Evolutionary conservation across 1,284 basidiomycete species (phyloP).

Genomic region (Grifola frondosa): DNA sequence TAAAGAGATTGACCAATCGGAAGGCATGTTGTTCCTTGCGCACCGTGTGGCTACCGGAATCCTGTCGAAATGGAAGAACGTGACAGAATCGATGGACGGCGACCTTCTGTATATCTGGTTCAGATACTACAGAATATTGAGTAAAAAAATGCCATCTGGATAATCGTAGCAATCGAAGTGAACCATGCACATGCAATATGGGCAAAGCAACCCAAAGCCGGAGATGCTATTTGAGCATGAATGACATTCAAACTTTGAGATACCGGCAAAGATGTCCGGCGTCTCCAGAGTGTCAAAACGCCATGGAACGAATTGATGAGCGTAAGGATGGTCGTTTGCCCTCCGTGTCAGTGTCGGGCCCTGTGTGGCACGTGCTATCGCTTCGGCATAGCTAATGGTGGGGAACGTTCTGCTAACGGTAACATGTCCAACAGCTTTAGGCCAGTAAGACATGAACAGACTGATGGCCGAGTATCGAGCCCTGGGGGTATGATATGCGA

Average conservation of each 20-base stretch:
- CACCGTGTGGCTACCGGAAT: conserved; percentile 24
- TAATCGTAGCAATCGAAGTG: conserved; percentile 76
- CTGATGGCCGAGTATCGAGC: conserved; percentile 56
- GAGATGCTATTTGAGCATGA: conserved; percentile 50
- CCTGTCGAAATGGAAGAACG: conserved; percentile 37
- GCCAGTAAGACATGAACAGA: conserved; percentile 64
- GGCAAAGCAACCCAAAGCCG: conserved; percentile 66
- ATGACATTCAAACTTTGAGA: conserved; percentile 48
- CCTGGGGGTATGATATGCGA: conserved; percentile 60
- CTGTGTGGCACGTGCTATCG: conserved; percentile 17
- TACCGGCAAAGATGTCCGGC: conserved; percentile 34
- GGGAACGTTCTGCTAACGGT: conserved; percentile 52
- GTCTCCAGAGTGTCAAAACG: conserved; percentile 41
- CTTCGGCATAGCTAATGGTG: conserved; percentile 33
- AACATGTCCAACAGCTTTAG: conserved; percentile 65
- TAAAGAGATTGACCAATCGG: conserved; percentile 65
- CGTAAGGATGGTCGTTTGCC: conserved; percentile 38
- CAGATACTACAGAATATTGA: conserved; percentile 48
- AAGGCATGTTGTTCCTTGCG: conserved; percentile 47
- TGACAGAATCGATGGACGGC: conserved; percentile 62
- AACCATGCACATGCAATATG: conserved; percentile 61
- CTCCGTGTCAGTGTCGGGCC: conserved; percentile 13
- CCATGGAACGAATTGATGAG: conserved; percentile 72
- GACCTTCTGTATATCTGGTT: conserved; percentile 49
- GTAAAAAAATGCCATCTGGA: conserved; percentile 58